Conservation (phyloP, 768 basidiomycete species). For the Tephrocybe rancida region DNA sequence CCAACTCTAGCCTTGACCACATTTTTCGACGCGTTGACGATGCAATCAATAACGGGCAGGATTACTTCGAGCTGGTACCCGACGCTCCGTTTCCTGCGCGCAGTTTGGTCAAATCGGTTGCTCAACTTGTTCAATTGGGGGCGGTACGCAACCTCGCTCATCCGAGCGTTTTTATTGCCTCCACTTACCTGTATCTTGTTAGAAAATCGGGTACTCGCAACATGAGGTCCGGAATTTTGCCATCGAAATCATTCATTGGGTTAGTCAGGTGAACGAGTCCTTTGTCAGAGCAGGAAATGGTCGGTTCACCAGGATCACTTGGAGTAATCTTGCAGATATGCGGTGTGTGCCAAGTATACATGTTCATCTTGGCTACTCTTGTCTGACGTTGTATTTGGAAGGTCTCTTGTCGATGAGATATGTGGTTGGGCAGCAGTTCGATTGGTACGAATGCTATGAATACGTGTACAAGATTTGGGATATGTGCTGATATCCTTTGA, state of each 20-base stretch:
- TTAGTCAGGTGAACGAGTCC: constrained; percentile 4
- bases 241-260: constrained; percentile 8
- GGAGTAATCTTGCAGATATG: no score
- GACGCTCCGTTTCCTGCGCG: constrained; percentile 11
- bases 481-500: neutral
- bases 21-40: neutral
- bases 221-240: constrained; percentile 11
- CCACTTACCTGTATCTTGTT: no score
- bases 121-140: constrained; percentile 2
- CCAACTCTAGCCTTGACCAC: neutral
- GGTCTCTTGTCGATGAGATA: neutral
- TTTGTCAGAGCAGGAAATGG: constrained; percentile 3
- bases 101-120: constrained; percentile 2
- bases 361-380: no score
- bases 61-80: constrained; percentile 1
- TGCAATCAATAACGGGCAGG: neutral
- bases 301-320: neutral
- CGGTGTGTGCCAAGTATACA: no score
- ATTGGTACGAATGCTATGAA: neutral
- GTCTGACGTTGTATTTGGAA: neutral
- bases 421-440: neutral
- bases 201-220: neutral
- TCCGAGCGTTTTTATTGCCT: neutral
- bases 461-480: neutral
- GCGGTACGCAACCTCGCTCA: neutral